Evolutionary conservation across 78 protist species (phyloP), one percentile per base, ranked within the genome.

Genomic region (Tieghemostelium lacteum): DNA sequence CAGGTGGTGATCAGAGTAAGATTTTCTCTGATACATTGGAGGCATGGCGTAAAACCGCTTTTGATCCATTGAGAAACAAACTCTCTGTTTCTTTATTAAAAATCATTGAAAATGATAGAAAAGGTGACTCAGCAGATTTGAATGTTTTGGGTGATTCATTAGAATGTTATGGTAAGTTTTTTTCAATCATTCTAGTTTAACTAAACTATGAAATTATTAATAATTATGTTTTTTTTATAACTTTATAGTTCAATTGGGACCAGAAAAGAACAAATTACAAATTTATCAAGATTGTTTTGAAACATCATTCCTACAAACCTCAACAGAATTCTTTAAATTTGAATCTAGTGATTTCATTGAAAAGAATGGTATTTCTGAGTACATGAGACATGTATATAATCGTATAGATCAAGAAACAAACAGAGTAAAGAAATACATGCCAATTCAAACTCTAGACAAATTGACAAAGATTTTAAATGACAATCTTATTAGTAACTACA

Each of bases 211-310:
- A 26, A 36, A 2, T n/a, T 73, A 60, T 22, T 73, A 26, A 37
- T 24, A 20, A 52, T 45, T 24, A 45, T 76, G 31, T 31, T 45
- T 34, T 64, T 63, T 2, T 36, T 22, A 16, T 17, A 0, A 29
- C 14, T 14, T 24, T 64, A n/a, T 61, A 71, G 89, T 74, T 36
- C 94, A 71, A 70, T 58, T 78, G 39, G 89, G 87, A 24, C 87
- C 77, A 52, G 87, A 74, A 24, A 88, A 78, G 31, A 78, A 88
- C 54, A 73, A 88, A 66, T 62, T 88, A 14, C 80, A 88, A 62
- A 85, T 88, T 39, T 88, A 88, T 50, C 75, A 76, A 71, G n/a
- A 37, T 6, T 61, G 83, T 64, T 88, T 88, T 76, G 94, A 88
- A 64, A 40, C 54, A 14, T 60, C n/a, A 36, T 88, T 88, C 77